Evolutionary conservation across 176 grass and related monocot genomes (phyloP), one percentile per base, ranked within the genome.

Genomic region (Phoenix dactylifera): DNA sequence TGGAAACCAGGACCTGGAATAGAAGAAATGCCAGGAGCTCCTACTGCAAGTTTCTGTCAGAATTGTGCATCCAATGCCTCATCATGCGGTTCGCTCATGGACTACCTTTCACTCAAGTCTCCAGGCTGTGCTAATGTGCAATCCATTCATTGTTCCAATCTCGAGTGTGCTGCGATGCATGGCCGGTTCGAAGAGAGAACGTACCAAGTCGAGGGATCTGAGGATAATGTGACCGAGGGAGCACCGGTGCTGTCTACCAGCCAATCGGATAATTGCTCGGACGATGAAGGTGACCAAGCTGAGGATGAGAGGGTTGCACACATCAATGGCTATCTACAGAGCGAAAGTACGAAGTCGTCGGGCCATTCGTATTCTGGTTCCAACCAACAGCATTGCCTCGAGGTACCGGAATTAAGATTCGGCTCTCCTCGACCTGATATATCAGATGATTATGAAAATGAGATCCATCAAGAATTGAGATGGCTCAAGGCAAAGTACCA

Each of bases 1-100:
- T 55, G 65, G 65, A 68, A 68, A 6, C 52, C 65, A 35, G 65
- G 65, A 22, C 65, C 65, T 16, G 52, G 52, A 22, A 44, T 56
- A 23, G 65, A 68, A 39, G 65, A 55, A 68, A 18, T 7, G n/a
- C 52, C 52, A 35, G 52, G 10, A 56, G 12, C 22, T 39, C 49
- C 63, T 4, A 24, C 22, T 24, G 4, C 49, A 16, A 65, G 5
- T 12, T 51, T 7, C 49, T 68, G 65, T 18, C 0, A 26, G n/a
- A 54, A 55, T 16, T 57, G 28, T 57, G 14, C 65, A 10, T 48
- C 65, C 10, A 48, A 56, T 68, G 26, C 23, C 35, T 68, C 52
- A 44, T 68, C 65, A 17, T 23, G 23, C 7, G 52, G 52, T 55
- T 56, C 52, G 4, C 26, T 57, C 22, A 0, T 22, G 15, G 26